Base-by-base conservation (phyloP, 495 filamentous ascomycete species). In the Cercophora newfieldiana region DNA sequence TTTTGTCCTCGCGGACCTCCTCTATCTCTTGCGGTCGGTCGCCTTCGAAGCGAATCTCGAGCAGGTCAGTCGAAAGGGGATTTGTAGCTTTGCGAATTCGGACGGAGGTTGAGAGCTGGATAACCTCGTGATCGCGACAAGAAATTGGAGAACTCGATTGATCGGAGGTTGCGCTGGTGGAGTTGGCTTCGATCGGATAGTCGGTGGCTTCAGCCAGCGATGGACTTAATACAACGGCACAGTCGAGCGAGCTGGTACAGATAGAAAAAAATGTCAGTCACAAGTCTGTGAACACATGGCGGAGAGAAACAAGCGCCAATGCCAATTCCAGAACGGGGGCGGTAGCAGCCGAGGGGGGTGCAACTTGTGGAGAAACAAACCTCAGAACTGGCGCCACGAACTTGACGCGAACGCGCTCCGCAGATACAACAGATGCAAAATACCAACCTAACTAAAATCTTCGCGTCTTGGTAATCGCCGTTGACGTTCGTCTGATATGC, bases 1-100 rank as follows among this genome's bases (percentile, higher is more conserved):
- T 33, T 50, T 54, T 64, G 64, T 58, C 51, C 26, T 63, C 24
- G 68, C 56, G 55, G 60, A 64, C 50, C 22, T 25, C 16, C 48
- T 37, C 18, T 31, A 33, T 2, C 6, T 55, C 7, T 47, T 47
- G 29, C 3, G 25, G 18, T 4, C 6, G 6, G 37, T 37, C 5
- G 18, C 7, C 18, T 25, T 19, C 6, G 8, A 25, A 57, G 10
- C 2, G 8, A 29, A 12, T 5, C 30, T 33, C 30, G 30, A 12
- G 30, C 12, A 5, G 5, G 30, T 33, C 12, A 4, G 30, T 33
- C 30, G 30, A 12, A 33, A n/a, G n/a, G n/a, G n/a, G n/a, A n/a
- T n/a, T n/a, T n/a, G n/a, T n/a, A n/a, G n/a, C n/a, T n/a, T n/a
- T n/a, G n/a, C n/a, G n/a, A n/a, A n/a, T n/a, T n/a, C n/a, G n/a